phyloP scores from a whole-genome alignment of 108 stramenopile species.

The Cylindrotheca fusiformis region DNA sequence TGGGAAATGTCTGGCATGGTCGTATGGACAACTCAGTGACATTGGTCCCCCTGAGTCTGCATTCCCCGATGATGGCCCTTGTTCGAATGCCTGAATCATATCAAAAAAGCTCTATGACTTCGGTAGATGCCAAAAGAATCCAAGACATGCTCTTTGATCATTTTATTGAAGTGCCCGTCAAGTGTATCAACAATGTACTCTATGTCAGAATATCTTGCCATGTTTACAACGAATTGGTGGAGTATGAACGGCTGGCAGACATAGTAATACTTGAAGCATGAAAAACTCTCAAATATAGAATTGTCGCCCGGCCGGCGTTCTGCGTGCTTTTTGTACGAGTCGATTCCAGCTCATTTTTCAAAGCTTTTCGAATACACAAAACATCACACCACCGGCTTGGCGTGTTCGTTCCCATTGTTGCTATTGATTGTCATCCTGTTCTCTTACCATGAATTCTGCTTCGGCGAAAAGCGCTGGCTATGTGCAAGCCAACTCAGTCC shows the following conservation, averaged over 20 bases:
- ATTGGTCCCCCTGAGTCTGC: constrained; percentile 38
- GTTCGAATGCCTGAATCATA: constrained; percentile 47
- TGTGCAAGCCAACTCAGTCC: constrained; percentile 21
- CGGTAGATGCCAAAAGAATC: constrained; percentile 57
- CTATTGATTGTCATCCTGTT: neutral
- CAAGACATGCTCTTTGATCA: constrained; percentile 63
- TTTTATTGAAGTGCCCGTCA: constrained; percentile 63
- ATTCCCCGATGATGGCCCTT: constrained; percentile 64
- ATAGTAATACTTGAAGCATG: too few species aligned
- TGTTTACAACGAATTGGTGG: constrained; percentile 58
- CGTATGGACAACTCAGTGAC: constrained; percentile 18
- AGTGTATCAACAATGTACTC: constrained; percentile 56
- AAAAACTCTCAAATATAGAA: too few species aligned
- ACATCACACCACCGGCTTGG: neutral
- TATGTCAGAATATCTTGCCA: constrained; percentile 66
- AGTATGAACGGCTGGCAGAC: constrained; percentile 48
- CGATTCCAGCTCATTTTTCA: too few species aligned
- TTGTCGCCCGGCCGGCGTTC: too few species aligned
- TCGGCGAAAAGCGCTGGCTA: neutral
- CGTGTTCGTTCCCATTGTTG: neutral
- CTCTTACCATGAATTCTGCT: neutral
- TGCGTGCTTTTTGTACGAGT: too few species aligned
- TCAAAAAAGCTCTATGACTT: constrained; percentile 20
- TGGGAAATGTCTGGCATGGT: constrained; percentile 51
- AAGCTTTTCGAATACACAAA: too few species aligned